Conservation (phyloP, 1,139 yeast species). For the Candida tetrigidarum region DNA sequence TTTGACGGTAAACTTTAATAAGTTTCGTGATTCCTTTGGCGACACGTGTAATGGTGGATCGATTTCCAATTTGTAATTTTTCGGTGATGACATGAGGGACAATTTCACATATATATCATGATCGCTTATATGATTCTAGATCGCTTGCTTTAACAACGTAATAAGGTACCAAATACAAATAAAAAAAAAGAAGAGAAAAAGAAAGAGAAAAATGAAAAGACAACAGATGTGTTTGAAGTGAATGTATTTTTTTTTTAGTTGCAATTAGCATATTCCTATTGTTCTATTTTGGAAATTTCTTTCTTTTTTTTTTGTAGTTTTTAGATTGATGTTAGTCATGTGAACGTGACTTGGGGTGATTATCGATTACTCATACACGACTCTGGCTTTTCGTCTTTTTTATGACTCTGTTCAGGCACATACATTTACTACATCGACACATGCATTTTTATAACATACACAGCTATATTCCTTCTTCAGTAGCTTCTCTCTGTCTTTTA, state of each 20-base stretch:
- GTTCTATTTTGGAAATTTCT: neutral
- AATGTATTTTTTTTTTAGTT: too few species aligned
- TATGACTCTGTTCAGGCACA: neutral
- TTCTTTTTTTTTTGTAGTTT: neutral
- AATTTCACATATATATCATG: conserved; percentile 18
- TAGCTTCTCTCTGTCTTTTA: conserved; percentile 20
- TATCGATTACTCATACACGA: neutral
- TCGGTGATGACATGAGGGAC: conserved; percentile 32
- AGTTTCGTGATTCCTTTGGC: conserved; percentile 14
- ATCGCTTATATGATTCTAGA: neutral
- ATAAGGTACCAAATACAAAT: neutral
- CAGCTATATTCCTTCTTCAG: neutral
- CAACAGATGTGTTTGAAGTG: too few species aligned
- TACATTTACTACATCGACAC: neutral
- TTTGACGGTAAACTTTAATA: conserved; percentile 20
- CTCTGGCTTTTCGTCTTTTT: neutral
- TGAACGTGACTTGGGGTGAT: neutral
- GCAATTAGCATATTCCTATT: neutral
- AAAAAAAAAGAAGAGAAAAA: neutral
- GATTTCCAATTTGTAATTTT: conserved; percentile 34
- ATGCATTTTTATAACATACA: too few species aligned
- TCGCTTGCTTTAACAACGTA: too few species aligned
- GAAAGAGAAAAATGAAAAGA: too few species aligned
- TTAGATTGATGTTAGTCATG: neutral
- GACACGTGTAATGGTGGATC: conserved; percentile 24